Conservation (phyloP, 345 rosid species). For the Rhodamnia rubescens region DNA sequence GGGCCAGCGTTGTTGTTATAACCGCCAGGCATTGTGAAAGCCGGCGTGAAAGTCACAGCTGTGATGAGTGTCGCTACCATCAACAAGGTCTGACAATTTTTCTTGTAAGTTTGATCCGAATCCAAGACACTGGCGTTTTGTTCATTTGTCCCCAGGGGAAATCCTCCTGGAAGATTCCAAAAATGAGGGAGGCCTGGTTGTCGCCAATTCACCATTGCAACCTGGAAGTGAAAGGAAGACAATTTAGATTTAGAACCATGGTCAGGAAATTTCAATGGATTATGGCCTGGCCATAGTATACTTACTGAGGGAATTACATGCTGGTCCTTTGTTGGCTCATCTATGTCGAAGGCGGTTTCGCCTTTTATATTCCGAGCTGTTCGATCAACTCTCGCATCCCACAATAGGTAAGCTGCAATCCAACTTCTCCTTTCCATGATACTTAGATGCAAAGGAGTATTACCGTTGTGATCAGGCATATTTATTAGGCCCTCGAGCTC, state of each 20-base stretch:
- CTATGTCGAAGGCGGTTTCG: background rate
- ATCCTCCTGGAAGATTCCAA: background rate
- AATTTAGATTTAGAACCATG: background rate
- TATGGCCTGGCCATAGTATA: background rate
- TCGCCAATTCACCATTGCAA: fast-evolving
- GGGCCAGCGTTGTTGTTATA: background rate
- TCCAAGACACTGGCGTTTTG: background rate
- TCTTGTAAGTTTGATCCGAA: background rate
- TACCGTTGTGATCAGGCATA: background rate
- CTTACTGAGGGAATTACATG: background rate
- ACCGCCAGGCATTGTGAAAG: background rate
- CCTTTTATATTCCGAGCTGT: background rate
- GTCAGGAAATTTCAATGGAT: background rate
- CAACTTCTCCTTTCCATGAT: background rate
- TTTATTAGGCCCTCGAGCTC: background rate
- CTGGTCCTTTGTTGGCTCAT: background rate
- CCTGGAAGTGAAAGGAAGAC: background rate
- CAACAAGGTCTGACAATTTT: background rate
- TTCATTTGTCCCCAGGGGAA: background rate
- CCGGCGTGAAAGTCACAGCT: background rate
- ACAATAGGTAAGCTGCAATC: background rate
- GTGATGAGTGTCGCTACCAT: background rate
- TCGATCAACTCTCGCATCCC: background rate
- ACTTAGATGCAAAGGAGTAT: background rate
- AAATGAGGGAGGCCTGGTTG: background rate